These are phyloP conservation scores for Umbelopsis ramanniana DNA, from an alignment of 192 early-diverging fungal genomes.

Conservation along the genomic window DNA sequence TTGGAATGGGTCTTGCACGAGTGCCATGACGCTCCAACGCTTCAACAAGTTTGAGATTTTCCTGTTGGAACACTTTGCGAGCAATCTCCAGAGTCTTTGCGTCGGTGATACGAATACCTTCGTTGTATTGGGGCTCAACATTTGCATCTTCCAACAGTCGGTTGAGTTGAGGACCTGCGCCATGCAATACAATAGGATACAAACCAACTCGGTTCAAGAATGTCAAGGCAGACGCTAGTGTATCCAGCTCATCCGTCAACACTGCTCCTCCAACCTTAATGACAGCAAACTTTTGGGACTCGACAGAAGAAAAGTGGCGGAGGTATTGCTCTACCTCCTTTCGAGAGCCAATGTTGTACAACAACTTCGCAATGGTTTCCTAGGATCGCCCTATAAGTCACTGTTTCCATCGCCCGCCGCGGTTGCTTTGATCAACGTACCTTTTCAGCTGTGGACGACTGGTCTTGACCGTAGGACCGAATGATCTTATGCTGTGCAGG, in stretches of 20 bases:
- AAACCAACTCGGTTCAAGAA: conserved; percentile 97
- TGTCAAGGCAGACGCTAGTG: conserved; percentile 91
- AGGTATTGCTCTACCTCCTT: conserved; percentile 99
- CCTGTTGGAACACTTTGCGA: conserved; percentile 90
- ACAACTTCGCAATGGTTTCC: conserved; percentile 84
- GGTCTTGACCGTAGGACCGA: conserved; percentile 15
- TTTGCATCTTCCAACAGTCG: conserved; percentile 84
- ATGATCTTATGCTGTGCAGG: neutral
- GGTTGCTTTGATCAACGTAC: neutral
- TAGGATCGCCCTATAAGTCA: conserved; percentile 32
- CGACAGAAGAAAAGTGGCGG: conserved; percentile 94
- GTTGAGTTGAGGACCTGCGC: conserved; percentile 98
- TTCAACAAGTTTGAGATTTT: conserved; percentile 97
- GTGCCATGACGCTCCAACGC: conserved; percentile 95
- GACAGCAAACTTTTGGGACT: conserved; percentile 99
- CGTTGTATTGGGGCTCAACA: conserved; percentile 96
- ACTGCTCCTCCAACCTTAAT: conserved; percentile 98
- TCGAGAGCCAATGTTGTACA: conserved; percentile 99
- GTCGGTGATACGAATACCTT: conserved; percentile 98
- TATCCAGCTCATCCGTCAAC: conserved; percentile 94
- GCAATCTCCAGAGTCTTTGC: conserved; percentile 92
- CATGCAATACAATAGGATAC: conserved; percentile 98
- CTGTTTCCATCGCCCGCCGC: neutral
- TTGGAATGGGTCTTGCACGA: conserved; percentile 92
- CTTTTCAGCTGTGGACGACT: conserved; percentile 15